Conservation (phyloP, 768 basidiomycete species). For the Agaricus subrufescens region DNA sequence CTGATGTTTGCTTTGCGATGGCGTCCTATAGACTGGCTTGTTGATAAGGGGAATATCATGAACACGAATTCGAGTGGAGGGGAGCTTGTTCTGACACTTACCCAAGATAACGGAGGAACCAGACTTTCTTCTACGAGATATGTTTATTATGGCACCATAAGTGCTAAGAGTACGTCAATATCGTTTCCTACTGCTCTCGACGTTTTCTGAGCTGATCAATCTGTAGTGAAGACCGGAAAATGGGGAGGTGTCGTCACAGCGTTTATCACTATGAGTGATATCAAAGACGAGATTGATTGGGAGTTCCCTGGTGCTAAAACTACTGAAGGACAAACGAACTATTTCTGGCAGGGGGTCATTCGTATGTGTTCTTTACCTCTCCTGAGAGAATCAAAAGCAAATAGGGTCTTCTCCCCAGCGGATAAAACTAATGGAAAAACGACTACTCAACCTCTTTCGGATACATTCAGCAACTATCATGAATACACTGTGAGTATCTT, state of each 20-base stretch:
- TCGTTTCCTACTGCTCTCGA: not conserved
- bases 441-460: constrained; percentile 42
- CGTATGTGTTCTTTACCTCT: constrained; percentile 35
- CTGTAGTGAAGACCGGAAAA: constrained; percentile 68
- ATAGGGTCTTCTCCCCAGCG: constrained; percentile 16
- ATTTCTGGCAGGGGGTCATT: constrained; percentile 71
- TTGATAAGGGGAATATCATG: constrained; percentile 63
- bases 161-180: constrained; percentile 44
- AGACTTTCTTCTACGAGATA: constrained; percentile 77
- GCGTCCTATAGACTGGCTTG: constrained; percentile 53
- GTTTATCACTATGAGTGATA: constrained; percentile 79
- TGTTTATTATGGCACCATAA: constrained; percentile 76
- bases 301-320: constrained; percentile 68
- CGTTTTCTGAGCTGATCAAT: not conserved
- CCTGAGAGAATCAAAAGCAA: no score
- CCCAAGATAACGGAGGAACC: constrained; percentile 70
- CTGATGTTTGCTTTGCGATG: not conserved
- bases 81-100: constrained; percentile 65
- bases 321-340: constrained; percentile 71
- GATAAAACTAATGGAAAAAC: constrained; percentile 43
- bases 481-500: constrained; percentile 44
- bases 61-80: constrained; percentile 59
- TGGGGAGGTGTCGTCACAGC: constrained; percentile 83
- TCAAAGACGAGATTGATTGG: constrained; percentile 88
- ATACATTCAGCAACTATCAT: constrained; percentile 70